Evolutionary conservation across 345 rosid species (phyloP).

Genomic region (Syzygium oleosum): DNA sequence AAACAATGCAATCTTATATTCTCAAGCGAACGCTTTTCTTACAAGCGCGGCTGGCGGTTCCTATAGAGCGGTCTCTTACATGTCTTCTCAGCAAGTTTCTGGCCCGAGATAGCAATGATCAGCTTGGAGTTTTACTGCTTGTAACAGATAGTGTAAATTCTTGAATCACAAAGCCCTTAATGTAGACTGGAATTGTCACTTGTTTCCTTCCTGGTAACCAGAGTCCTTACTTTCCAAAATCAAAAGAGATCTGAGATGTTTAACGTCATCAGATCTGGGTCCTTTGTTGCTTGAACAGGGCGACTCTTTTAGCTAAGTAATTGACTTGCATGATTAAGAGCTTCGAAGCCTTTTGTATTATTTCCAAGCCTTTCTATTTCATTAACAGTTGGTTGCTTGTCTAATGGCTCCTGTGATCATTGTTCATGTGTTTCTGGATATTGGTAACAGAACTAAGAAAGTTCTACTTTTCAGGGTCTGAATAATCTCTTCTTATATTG

Average conservation of each 20-base stretch:
- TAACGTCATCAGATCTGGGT: not conserved
- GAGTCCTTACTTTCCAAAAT: not conserved
- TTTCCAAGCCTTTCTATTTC: not conserved
- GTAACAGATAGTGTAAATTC: not conserved
- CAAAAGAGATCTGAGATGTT: not conserved
- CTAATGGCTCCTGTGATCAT: not conserved
- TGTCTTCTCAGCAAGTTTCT: slow-evolving; percentile 76
- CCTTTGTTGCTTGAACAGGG: not conserved
- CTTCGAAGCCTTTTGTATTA: not conserved
- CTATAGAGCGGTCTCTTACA: slow-evolving; percentile 31
- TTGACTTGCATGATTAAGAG: not conserved
- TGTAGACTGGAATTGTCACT: not conserved
- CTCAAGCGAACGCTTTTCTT: slow-evolving; percentile 22
- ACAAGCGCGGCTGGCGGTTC: slow-evolving; percentile 26
- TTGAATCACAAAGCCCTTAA: not conserved
- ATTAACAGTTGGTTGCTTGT: not conserved
- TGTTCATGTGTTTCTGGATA: not conserved
- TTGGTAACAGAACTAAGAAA: not conserved
- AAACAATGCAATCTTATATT: slow-evolving; percentile 15
- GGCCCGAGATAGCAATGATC: slow-evolving; percentile 59
- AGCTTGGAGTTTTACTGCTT: not conserved
- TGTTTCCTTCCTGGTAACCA: not conserved
- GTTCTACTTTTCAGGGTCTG: not conserved
- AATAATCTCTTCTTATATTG: not conserved
- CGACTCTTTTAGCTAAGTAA: not conserved